phyloP scores from a whole-genome alignment of 1,284 basidiomycete species.

The Ganoderma boninense region DNA sequence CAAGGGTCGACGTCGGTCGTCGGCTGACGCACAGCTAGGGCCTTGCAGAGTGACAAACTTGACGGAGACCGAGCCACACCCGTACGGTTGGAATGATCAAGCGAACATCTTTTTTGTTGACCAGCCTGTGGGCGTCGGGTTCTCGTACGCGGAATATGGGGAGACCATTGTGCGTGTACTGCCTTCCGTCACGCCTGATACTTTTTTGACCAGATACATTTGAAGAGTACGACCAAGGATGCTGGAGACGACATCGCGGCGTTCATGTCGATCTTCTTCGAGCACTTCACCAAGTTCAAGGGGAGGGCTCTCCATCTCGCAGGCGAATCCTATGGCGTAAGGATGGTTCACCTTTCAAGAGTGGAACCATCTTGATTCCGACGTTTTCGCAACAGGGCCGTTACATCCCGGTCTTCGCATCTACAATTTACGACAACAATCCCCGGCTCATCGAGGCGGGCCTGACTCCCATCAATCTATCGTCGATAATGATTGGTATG shows the following conservation, averaged over 20 bases:
- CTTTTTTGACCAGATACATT: not conserved
- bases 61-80: conserved; percentile 58
- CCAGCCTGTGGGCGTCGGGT: conserved; percentile 70
- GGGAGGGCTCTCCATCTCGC: conserved; percentile 76
- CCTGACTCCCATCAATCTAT: conserved; percentile 78
- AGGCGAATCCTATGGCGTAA: conserved; percentile 60
- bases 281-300: conserved; percentile 73
- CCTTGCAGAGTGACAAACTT: conserved; percentile 46
- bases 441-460: conserved; percentile 58
- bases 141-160: conserved; percentile 77
- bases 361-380: not conserved
- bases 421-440: conserved; percentile 85
- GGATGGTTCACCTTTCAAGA: conserved; percentile 45
- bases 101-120: conserved; percentile 79
- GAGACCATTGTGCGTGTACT: conserved; percentile 56
- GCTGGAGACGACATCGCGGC: conserved; percentile 75
- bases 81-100: conserved; percentile 72
- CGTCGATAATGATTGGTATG: conserved; percentile 81
- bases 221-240: conserved; percentile 66
- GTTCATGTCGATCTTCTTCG: conserved; percentile 81
- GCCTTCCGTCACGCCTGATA: too few species aligned
- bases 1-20: too few species aligned
- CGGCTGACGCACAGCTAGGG: conserved; percentile 21
- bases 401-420: conserved; percentile 85
- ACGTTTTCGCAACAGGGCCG: conserved; percentile 59